Conservation (phyloP, 1,284 basidiomycete species). For the Limonomyces culmigenus region DNA sequence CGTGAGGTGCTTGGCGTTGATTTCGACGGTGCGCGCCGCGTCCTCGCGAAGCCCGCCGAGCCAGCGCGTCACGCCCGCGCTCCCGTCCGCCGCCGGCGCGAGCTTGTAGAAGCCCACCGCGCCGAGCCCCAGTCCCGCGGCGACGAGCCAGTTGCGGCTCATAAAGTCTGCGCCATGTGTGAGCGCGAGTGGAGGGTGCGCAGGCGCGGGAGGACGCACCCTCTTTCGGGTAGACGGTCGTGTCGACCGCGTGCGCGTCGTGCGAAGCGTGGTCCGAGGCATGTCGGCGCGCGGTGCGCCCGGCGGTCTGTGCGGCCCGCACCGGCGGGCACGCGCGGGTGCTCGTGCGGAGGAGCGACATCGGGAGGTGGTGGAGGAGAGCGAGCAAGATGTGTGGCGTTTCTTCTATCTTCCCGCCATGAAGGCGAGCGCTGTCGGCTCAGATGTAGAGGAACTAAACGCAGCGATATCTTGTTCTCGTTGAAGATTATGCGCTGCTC, state of each 20-base stretch:
- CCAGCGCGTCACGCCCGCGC: too few relatives aligned
- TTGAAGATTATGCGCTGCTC: too few relatives aligned
- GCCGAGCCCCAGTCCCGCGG: not conserved
- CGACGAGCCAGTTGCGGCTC: not conserved
- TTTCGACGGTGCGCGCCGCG: too few relatives aligned
- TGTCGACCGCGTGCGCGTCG: not conserved
- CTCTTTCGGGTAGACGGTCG: not conserved
- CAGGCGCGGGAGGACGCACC: conserved; percentile 2
- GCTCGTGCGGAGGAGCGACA: not conserved
- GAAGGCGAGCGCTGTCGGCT: too few relatives aligned
- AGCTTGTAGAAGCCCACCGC: not conserved
- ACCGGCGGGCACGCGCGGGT: not conserved
- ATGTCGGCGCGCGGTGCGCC: not conserved
- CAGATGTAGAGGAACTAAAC: too few relatives aligned
- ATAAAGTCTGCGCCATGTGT: not conserved
- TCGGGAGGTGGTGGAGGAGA: not conserved
- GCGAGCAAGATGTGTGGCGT: too few relatives aligned
- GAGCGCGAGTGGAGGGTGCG: not conserved
- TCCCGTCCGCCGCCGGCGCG: not conserved
- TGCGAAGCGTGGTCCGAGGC: not conserved
- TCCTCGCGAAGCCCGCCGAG: too few relatives aligned
- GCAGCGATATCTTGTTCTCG: too few relatives aligned
- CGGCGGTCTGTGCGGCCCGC: not conserved
- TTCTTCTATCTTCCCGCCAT: too few relatives aligned
- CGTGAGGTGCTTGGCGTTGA: too few relatives aligned